Evolutionary conservation across 83 land plant species (phyloP).

Genomic region (Picea engelmannii): DNA sequence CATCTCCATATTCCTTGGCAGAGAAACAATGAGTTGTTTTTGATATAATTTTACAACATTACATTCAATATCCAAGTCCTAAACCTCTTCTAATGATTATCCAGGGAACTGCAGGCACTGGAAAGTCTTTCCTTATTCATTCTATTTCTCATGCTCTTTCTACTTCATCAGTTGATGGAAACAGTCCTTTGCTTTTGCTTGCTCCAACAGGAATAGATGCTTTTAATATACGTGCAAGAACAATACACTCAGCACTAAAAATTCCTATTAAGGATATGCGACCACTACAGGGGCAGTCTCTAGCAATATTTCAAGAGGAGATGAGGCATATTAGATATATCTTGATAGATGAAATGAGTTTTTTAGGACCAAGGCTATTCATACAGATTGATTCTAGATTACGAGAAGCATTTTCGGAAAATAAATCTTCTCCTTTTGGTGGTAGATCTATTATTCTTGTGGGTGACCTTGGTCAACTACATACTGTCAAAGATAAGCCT

Average conservation of each 20-base stretch:
- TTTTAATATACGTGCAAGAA: too few relatives aligned
- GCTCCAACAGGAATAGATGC: too few relatives aligned
- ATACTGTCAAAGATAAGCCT: neutral
- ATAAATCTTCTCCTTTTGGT: neutral
- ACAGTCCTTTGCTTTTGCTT: too few relatives aligned
- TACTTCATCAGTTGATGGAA: too few relatives aligned
- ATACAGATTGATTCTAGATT: neutral
- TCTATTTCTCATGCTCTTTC: too few relatives aligned
- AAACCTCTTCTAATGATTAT: too few relatives aligned
- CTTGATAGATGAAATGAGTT: neutral
- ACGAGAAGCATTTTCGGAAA: neutral
- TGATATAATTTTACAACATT: too few relatives aligned
- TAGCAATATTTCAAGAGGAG: neutral
- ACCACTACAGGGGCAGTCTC: neutral
- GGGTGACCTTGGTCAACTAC: neutral
- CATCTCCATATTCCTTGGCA: too few relatives aligned
- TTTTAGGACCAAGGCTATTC: neutral
- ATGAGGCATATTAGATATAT: neutral
- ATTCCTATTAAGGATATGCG: neutral
- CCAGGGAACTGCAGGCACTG: too few relatives aligned
- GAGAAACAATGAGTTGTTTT: too few relatives aligned
- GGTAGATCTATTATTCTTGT: neutral
- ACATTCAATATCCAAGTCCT: too few relatives aligned
- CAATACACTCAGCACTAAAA: neutral
- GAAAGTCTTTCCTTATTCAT: too few relatives aligned